A percentile compares a stretch with the other conserved stretches of the same genome.
Evolutionary conservation across 2,329 filamentous ascomycete species (phyloP).

Genomic region (Parasarocladium wereldwijsianum): DNA sequence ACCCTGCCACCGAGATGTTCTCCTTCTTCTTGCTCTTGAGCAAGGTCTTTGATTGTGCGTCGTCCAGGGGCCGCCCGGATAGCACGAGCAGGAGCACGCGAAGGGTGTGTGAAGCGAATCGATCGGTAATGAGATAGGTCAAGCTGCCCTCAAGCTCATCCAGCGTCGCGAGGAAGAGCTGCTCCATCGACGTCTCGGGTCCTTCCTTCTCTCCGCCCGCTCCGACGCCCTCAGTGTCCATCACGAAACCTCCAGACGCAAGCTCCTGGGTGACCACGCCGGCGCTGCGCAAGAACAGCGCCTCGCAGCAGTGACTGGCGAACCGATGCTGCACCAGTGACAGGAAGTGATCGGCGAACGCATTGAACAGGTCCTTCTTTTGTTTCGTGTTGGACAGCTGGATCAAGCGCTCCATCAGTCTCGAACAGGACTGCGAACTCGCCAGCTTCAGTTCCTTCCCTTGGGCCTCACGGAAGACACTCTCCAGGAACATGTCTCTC

Average conservation of each 20-base stretch:
- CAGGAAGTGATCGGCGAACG: slow-evolving; percentile 75
- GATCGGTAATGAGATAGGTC: slow-evolving; percentile 70
- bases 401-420: slow-evolving; percentile 84
- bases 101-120: slow-evolving; percentile 80
- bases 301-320: slow-evolving; percentile 93
- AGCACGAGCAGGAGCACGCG: slow-evolving; percentile 76
- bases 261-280: slow-evolving; percentile 65
- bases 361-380: slow-evolving; percentile 74
- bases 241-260: slow-evolving; percentile 22
- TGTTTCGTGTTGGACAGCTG: slow-evolving; percentile 63
- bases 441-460: slow-evolving; percentile 94
- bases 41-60: slow-evolving; percentile 53
- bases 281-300: slow-evolving; percentile 73
- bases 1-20: slow-evolving; percentile 49
- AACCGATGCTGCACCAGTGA: slow-evolving; percentile 90
- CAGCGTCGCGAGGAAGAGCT: slow-evolving; percentile 67
- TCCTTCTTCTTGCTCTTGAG: slow-evolving; percentile 90
- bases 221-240: slow-evolving; percentile 26
- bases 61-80: slow-evolving; percentile 66
- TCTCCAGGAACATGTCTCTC: slow-evolving; percentile 56
- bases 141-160: slow-evolving; percentile 81
- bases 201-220: slow-evolving; percentile 26
- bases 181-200: slow-evolving; percentile 58
- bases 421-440: slow-evolving; percentile 87
- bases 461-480: slow-evolving; percentile 71